phyloP scores from a whole-genome alignment of 2,329 filamentous ascomycete species.

The Zasmidium angulare region DNA sequence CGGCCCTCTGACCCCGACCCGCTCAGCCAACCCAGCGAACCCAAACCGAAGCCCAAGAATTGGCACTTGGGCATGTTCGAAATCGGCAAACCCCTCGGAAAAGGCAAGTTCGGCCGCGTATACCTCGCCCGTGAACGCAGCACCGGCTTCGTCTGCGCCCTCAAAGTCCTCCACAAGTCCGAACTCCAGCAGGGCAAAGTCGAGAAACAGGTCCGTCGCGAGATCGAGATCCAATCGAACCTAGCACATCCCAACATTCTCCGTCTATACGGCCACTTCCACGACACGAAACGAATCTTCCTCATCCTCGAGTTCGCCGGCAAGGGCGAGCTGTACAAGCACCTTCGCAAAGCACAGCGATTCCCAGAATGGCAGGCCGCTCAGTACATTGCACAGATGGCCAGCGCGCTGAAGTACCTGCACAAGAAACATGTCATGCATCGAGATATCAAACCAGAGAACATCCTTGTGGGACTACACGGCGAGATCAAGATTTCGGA shows the following conservation, averaged over 20 bases:
- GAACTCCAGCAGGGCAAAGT: conserved; percentile 78
- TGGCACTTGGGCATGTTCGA: conserved; percentile 95
- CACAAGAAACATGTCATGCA: conserved; percentile 98
- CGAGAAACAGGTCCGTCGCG: conserved; percentile 82
- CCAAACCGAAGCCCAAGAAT: conserved; percentile 48
- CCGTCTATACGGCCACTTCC: conserved; percentile 82
- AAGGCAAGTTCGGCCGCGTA: conserved; percentile 84
- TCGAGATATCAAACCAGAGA: conserved; percentile 95
- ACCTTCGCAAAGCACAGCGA: conserved; percentile 72
- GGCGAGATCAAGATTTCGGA: conserved; percentile 98
- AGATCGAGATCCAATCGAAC: conserved; percentile 88
- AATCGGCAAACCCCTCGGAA: conserved; percentile 80
- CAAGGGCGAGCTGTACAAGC: conserved; percentile 85
- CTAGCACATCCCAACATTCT: conserved; percentile 83
- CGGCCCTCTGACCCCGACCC: conserved; percentile 27
- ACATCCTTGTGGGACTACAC: conserved; percentile 92
- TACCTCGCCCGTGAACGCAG: conserved; percentile 79
- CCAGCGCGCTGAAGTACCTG: conserved; percentile 82
- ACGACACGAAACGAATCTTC: conserved; percentile 85
- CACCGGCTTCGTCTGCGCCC: conserved; percentile 78
- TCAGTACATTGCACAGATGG: conserved; percentile 87
- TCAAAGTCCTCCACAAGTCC: conserved; percentile 83
- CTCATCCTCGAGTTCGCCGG: conserved; percentile 84
- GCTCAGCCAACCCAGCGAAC: conserved; percentile 22
- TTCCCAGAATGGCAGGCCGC: conserved; percentile 86